Base-by-base conservation (phyloP, 139 green algal species). In the Auxenochlorella protothecoides region DNA sequence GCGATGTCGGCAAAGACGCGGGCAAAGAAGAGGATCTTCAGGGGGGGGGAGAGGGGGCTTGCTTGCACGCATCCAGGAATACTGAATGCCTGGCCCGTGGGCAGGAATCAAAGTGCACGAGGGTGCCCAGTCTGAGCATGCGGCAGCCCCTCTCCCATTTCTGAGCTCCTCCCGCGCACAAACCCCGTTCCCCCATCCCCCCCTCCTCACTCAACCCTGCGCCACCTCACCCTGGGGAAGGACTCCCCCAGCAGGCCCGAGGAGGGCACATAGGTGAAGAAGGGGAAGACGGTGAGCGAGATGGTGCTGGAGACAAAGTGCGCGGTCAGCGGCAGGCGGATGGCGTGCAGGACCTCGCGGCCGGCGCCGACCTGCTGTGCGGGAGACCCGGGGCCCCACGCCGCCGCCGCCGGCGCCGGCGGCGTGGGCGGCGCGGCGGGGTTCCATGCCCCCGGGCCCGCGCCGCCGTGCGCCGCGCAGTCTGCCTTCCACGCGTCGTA, bases 1-100 rank as follows among this genome's bases (percentile, higher is more conserved):
- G 81, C n/a, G 11, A 91, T 66, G 73, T 94, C 87, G 4, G 82
- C 79, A 66, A 91, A 84, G 63, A 94, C 84, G 63, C 86, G 82
- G 2, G 68, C 64, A 63, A 92, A 94, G 79, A 94, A 94, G 9
- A 92, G 79, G 27, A 82, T 76, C 87, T 92, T 83, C 27, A 3
- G 7, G 16, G 6, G 10, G 44, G 11, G 57, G 57, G 11, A 62
- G 57, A 62, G 11, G 57, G 57, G 57, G 9, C 11, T 10, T 15
- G 10, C 57, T 10, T 10, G 57, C 9, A 62, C 2, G 57, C 59
- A 69, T 11, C 11, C 13, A 57, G 13, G 56, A 44, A 52, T 14
- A 53, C 4, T 5, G 55, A 6, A 11, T 3, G 53, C 3, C 27
- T 44, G 27, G 27, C 27, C 27, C 27, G 27, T 44, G 27, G 27